These are phyloP conservation scores for Neurospora terricola DNA, from an alignment of 495 filamentous ascomycete species.

Conservation along the genomic window DNA sequence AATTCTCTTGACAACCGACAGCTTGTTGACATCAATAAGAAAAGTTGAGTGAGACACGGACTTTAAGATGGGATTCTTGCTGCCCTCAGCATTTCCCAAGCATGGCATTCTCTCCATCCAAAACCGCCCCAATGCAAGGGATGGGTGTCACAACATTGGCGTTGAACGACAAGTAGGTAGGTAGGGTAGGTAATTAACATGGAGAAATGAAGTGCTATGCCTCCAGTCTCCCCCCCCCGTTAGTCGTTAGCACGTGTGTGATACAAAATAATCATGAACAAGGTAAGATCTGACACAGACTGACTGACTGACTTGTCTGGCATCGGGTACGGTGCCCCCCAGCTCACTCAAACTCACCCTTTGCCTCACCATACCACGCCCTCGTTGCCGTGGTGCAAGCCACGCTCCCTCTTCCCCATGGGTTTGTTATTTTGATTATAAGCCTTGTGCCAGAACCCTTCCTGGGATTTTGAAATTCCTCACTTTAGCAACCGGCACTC, in stretches of 20 bases:
- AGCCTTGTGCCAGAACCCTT: not conserved
- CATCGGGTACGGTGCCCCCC: not conserved
- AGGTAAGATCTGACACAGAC: not conserved
- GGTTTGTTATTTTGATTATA: not conserved
- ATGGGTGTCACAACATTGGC: not conserved
- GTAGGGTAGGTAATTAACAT: not conserved
- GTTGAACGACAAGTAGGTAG: not conserved
- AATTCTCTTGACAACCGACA: not conserved
- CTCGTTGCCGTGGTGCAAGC: not conserved
- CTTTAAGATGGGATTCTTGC: not conserved
- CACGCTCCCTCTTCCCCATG: not conserved
- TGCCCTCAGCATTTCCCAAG: not conserved
- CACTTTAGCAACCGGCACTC: not conserved
- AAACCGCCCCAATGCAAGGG: not conserved
- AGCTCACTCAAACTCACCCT: not conserved
- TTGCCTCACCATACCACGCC: not conserved
- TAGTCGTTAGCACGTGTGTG: not conserved
- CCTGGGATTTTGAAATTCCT: not conserved
- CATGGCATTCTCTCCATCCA: not conserved
- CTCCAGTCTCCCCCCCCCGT: not conserved
- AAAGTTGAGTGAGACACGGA: not conserved
- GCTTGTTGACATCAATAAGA: not conserved
- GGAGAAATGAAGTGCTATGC: not conserved
- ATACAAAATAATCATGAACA: not conserved
- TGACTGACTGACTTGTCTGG: not conserved